Evolutionary conservation across 805 yeast genomes (phyloP), one percentile per base, ranked within the genome.

Genomic region (Saccharomycopsis microspora): DNA sequence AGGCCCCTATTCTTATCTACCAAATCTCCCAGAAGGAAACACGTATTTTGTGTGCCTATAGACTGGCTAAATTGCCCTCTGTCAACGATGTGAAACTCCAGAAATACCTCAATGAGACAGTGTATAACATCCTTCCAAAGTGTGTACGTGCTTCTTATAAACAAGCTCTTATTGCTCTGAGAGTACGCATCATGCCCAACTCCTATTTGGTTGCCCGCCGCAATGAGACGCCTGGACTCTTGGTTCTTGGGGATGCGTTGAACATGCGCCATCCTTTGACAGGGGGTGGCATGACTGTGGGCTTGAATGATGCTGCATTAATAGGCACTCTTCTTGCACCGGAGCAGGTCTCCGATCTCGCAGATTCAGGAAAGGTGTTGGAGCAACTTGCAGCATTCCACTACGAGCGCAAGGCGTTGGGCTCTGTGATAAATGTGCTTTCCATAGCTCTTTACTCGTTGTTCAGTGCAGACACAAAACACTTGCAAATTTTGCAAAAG

Each of bases 211-310:
- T 94, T 29, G 97, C 97, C 1, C 71, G 76, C 48, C 70, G 71
- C 44, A 89, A 87, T 60, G 69, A 69, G 32, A 71, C 76, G 40
- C 80, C 79, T 7, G 98, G 98, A 8, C 67, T 87, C 42, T 70
- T 93, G 36, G 72, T 90, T 55, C 61, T 93, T 35, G 98, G 98
- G 43, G 98, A 93, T 63, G 85, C 98, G 1, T 71, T 89, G 56
- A 93, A 93, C 64, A 93, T 93, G 97, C 76, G 98, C 62, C 98
- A 93, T 63, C 98, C 98, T 31, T 74, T 93, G 52, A 93, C 97
- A 1, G 98, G 98, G 46, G 98, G 98, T 54, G 98, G 98, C 52
- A 93, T 93, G 98, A 88, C 97, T 30, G 98, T 93, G 40, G 97
- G 96, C 2, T 69, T 93, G 51, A 85, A 80, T 60, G 98, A 93